Percentiles rank a stretch among this genome's conserved stretches.
These are phyloP conservation scores for Pseudogymnoascus sp. DNA, from an alignment of 2,329 filamentous ascomycete species.

Conservation along the genomic window DNA sequence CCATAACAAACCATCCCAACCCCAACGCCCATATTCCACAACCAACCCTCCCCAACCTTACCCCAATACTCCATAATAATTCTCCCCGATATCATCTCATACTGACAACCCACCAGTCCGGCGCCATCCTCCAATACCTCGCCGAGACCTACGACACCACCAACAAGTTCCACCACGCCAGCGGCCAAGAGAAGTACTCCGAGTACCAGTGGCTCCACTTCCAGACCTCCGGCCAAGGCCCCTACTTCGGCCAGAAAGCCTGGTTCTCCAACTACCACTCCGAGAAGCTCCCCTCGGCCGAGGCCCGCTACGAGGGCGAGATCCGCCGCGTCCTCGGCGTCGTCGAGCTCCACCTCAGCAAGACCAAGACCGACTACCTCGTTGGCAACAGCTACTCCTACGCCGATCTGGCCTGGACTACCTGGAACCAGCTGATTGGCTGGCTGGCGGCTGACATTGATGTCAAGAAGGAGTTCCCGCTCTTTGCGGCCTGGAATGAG, in stretches of 20 bases:
- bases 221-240: constrained; percentile 33
- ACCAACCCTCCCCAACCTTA: not conserved
- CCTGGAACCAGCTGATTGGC: constrained; percentile 21
- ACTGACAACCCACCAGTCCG: constrained; percentile 19
- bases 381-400: constrained; percentile 33
- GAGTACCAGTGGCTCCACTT: constrained; percentile 34
- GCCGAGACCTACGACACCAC: constrained; percentile 33
- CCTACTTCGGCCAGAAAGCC: constrained; percentile 33
- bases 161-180: constrained; percentile 29
- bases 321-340: constrained; percentile 30
- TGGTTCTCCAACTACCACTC: constrained; percentile 30
- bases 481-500: not conserved
- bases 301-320: constrained; percentile 38
- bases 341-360: constrained; percentile 32
- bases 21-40: not conserved
- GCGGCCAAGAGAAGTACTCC: constrained; percentile 26
- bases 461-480: constrained; percentile 1
- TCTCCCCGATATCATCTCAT: not conserved
- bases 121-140: constrained; percentile 37
- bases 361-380: constrained; percentile 27
- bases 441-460: not conserved
- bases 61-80: not conserved
- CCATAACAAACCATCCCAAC: not conserved
- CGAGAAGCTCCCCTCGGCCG: constrained; percentile 36
- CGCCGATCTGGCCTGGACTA: constrained; percentile 33